A percentile compares a stretch with the other conserved stretches of the same genome.
These are phyloP conservation scores for Thermochaetoides thermophila DNA, from an alignment of 495 filamentous ascomycete genomes.

Conservation along the genomic window DNA sequence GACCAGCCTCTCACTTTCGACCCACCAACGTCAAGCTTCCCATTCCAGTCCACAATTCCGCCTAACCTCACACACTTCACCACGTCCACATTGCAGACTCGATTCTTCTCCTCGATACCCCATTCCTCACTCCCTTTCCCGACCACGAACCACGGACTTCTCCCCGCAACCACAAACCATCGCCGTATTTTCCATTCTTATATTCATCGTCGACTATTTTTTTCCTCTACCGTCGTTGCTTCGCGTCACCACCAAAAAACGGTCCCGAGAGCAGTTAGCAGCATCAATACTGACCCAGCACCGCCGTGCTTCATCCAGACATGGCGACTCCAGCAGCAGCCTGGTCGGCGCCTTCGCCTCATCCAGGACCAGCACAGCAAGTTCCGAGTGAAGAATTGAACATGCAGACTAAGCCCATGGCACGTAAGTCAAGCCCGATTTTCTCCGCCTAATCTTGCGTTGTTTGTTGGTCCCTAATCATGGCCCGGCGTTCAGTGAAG, in stretches of 20 bases:
- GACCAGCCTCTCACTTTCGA: constrained; percentile 20
- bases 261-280: too few relatives aligned
- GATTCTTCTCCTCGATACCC: too few relatives aligned
- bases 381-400: constrained; percentile 34
- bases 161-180: neutral
- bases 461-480: constrained; percentile 11
- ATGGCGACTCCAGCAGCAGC: constrained; percentile 14
- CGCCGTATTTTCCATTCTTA: neutral
- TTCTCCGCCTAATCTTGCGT: neutral
- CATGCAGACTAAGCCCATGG: constrained; percentile 35
- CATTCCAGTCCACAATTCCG: constrained; percentile 5
- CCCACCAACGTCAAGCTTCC: constrained; percentile 6
- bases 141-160: too few relatives aligned
- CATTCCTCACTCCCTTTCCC: too few relatives aligned
- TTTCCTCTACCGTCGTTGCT: too few relatives aligned
- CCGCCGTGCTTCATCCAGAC: constrained; percentile 5
- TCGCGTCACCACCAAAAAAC: too few relatives aligned
- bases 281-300: constrained; percentile 2
- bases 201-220: constrained; percentile 8
- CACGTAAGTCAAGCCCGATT: constrained; percentile 25
- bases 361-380: constrained; percentile 18
- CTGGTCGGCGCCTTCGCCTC: constrained; percentile 16
- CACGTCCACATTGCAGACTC: constrained; percentile 1
- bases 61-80: constrained; percentile 1
- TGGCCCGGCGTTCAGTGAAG: constrained; percentile 48